Evolutionary conservation across 306 rosid species (phyloP).

Genomic region (Cicer pinnatifidum): DNA sequence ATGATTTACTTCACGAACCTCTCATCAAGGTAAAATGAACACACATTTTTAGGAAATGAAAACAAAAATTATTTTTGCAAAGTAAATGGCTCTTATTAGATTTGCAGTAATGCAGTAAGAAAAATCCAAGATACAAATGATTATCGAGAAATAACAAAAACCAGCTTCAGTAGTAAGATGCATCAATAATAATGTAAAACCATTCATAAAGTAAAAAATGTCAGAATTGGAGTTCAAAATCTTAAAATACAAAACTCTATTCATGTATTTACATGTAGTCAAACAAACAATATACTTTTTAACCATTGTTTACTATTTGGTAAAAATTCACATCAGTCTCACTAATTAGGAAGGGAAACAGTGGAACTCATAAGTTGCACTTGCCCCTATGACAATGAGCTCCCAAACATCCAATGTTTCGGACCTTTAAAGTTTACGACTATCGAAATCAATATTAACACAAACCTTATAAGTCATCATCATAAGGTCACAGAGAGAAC

Average conservation of each 20-base stretch:
- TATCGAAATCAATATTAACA: neutral
- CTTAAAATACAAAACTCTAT: neutral
- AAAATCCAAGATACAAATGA: neutral
- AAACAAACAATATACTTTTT: neutral
- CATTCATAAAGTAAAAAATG: neutral
- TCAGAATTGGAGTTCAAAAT: neutral
- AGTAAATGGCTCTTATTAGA: neutral
- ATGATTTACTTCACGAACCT: too few species aligned
- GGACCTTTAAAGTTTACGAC: neutral
- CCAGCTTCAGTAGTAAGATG: neutral
- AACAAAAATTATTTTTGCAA: too few species aligned
- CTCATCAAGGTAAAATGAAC: too few species aligned
- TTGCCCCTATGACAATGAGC: neutral
- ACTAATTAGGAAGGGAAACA: neutral
- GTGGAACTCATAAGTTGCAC: neutral
- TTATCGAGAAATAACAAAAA: neutral
- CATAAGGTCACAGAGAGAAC: neutral
- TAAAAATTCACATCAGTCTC: neutral
- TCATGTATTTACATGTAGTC: neutral
- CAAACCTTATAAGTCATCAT: neutral
- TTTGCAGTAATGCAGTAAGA: neutral
- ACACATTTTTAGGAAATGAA: too few species aligned
- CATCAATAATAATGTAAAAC: neutral
- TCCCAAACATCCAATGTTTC: neutral
- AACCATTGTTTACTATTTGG: neutral